Base-by-base conservation (phyloP, 208 protist species). In the Trypanosoma avium region DNA sequence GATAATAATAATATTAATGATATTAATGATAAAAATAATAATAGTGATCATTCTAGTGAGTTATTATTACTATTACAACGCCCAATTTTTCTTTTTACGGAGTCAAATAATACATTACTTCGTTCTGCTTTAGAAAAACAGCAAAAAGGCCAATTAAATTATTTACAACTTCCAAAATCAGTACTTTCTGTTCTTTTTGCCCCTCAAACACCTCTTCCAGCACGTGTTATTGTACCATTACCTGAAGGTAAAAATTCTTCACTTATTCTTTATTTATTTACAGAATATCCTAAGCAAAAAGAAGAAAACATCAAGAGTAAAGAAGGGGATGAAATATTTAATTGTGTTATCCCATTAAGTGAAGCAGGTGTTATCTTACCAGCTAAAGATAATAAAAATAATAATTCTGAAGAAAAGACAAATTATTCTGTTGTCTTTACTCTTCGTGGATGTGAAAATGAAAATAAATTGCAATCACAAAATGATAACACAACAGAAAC, bases 61-160 rank as follows among this genome's bases (percentile, higher is more conserved):
- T 12, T 73, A 9, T 5, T 55, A 19, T n/a, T 87, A 9, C 57
- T n/a, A n/a, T n/a, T 92, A 9, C 35, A 60, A 27, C 49, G 66
- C 17, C 70, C 78, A 32, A 59, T 92, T 43, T 80, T 86, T 64
- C 46, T 85, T 24, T 88, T 85, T 66, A 67, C 54, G 17, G 73
- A 75, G 32, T 26, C 71, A 27, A 47, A 49, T n/a, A 17, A 66
- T n/a, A 48, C 59, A 3, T 27, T 45, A 2, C 45, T 77, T 12
- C 24, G 22, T n/a, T 45, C 33, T 5, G 71, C 62, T 47, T 2
- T 77, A 40, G 30, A 12, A n/a, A n/a, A n/a, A 46, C 67, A 13
- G 27, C 61, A 24, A 53, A 0, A 42, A 33, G 33, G 54, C 19
- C 15, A 49, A 17, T 24, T 5, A 38, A 29, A 19, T 21, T 22